Evolutionary conservation across 371 early-diverging fungal genomes (phyloP).

Genomic region (Gilbertella persicaria): DNA sequence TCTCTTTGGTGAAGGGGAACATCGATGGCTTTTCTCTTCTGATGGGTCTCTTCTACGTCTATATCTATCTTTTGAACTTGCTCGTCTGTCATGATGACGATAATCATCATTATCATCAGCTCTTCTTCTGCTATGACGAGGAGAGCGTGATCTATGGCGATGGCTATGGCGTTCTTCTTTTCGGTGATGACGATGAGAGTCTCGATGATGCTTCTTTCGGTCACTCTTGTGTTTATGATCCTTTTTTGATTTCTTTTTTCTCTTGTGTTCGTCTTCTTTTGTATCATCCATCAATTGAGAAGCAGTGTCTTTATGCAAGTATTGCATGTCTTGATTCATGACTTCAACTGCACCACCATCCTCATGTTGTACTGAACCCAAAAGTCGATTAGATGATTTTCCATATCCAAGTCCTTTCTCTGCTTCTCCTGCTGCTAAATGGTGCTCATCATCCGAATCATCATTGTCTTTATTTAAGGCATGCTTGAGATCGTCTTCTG

Average conservation of each 20-base stretch:
- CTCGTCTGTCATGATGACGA: neutral
- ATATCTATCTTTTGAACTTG: neutral
- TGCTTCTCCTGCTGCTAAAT: conserved; percentile 19
- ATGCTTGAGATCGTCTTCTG: conserved; percentile 61
- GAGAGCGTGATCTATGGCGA: neutral
- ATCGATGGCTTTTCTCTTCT: neutral
- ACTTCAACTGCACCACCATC: conserved; percentile 25
- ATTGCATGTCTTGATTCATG: conserved; percentile 20
- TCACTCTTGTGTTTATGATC: conserved; percentile 38
- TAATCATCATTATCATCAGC: neutral
- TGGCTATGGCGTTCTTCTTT: conserved; percentile 17
- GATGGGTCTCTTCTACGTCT: neutral
- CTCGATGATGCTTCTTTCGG: conserved; percentile 23
- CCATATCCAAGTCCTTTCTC: conserved; percentile 70
- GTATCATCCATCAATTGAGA: neutral
- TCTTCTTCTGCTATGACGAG: neutral
- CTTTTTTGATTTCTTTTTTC: conserved; percentile 44
- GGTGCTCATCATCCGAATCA: conserved; percentile 42
- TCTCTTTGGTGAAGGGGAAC: neutral
- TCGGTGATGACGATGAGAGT: conserved; percentile 16
- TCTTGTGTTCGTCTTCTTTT: conserved; percentile 32
- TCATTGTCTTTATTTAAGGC: conserved; percentile 50
- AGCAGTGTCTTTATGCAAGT: neutral
- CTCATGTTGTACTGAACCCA: neutral
- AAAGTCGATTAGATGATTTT: conserved; percentile 26